Evolutionary conservation across 1,284 basidiomycete species (phyloP), one percentile per base, ranked within the genome.

Genomic region (Papiliotrema flavescens): DNA sequence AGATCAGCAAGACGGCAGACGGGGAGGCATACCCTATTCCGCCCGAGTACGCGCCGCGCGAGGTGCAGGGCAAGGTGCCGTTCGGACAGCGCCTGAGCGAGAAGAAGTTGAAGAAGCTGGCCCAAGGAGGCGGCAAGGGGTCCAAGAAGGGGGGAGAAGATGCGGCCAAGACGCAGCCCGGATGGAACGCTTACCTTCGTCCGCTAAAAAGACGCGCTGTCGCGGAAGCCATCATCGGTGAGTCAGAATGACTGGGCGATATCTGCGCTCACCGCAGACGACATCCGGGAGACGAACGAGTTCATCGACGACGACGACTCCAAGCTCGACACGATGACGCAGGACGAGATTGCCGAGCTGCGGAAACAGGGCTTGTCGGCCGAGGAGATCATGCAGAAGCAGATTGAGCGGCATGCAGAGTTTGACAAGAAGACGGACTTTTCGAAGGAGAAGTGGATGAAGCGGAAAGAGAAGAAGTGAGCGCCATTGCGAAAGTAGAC

Each of bases 391-490:
- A 94, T 97, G 67, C 85, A 88, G 67, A 85, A 82, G 71, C 93
- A 97, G 75, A 93, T 96, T 54, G 90, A 90, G 63, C 83, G 87
- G 64, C 93, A 97, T 67, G 86, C 88, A 34, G 88, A 89, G 66
- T 97, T 89, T 74, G 84, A 85, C 8, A 79, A 95, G 51, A 97
- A 97, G 78, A 96, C 92, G 1, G 94, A 94, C 75, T 96, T 92
- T 72, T 92, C 89, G 74, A 96, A 97, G 76, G 93, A 96, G 68
- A 97, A 97, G 73, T 97, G 96, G 77, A 87, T 85, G 70, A 93
- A 92, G 73, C 81, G 90, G 45, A 97, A 97, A 75, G 90, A 94
- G 76, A 90, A 89, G 60, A 97, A 97, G 92, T 93, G 69, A 62
- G 82, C 14, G 24, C 13, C 14, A n/a, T 24, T 11, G 35, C 17